These are phyloP conservation scores for Helichrysum umbraculigerum DNA, from an alignment of 129 eudicot species.

Conservation along the genomic window DNA sequence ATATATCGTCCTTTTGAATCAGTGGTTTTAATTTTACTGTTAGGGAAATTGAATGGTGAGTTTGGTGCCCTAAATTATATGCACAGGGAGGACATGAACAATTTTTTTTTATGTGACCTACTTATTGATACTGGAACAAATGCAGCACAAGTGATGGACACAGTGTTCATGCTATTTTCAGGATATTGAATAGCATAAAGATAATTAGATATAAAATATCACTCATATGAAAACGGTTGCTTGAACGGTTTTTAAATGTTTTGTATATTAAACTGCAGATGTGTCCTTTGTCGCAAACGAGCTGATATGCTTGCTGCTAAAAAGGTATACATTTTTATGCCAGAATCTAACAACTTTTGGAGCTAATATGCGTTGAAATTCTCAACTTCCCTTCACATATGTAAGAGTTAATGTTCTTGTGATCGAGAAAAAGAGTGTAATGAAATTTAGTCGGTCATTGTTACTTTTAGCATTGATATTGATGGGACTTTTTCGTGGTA, in stretches of 20 bases:
- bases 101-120: too few species aligned
- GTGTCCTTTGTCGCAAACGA: conserved; percentile 87
- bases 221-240: neutral
- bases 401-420: neutral
- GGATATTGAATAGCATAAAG: neutral
- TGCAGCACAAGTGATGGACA: too few species aligned
- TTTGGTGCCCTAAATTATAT: conserved; percentile 23
- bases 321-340: conserved; percentile 49
- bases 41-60: conserved; percentile 4
- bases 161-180: too few species aligned
- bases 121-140: too few species aligned
- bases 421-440: neutral
- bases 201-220: neutral
- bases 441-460: neutral
- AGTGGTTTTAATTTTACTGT: neutral
- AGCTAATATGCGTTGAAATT: neutral
- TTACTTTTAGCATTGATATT: conserved; percentile 2
- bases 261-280: conserved; percentile 46
- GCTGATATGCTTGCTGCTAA: conserved; percentile 89
- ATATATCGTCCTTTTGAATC: conserved; percentile 8
- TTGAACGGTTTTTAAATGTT: neutral
- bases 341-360: conserved; percentile 8
- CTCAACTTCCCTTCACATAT: neutral
- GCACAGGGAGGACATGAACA: conserved; percentile 1
- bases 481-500: conserved; percentile 9